Conservation (phyloP, 768 basidiomycete species). For the Tubosaeta sp. region DNA sequence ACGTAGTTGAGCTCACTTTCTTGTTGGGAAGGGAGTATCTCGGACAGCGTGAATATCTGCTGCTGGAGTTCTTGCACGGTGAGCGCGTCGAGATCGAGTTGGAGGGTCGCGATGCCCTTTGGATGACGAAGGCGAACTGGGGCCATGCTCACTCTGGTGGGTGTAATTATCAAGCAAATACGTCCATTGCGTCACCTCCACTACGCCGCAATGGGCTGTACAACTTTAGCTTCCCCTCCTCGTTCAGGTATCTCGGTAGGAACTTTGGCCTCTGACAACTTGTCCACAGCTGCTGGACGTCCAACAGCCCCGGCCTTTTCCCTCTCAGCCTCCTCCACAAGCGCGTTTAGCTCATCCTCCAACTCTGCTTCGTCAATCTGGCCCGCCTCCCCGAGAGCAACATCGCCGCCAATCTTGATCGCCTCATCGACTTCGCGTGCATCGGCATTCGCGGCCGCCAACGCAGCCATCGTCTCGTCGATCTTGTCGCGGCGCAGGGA, state of each 20-base stretch:
- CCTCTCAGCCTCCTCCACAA: slow-evolving; percentile 45
- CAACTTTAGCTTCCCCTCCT: background rate
- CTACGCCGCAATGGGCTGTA: slow-evolving; percentile 10
- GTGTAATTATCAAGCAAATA: background rate
- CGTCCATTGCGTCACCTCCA: slow-evolving; percentile 12
- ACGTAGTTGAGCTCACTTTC: slow-evolving; percentile 50
- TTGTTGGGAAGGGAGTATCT: slow-evolving; percentile 74
- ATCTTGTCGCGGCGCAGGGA: slow-evolving; percentile 73
- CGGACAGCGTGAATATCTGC: slow-evolving; percentile 58
- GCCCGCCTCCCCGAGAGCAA: slow-evolving; percentile 44
- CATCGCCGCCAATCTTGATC: slow-evolving; percentile 62
- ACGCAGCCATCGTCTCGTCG: slow-evolving; percentile 82
- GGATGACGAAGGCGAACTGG: slow-evolving; percentile 80
- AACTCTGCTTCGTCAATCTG: slow-evolving; percentile 55
- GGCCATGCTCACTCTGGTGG: slow-evolving; percentile 44
- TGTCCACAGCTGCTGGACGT: slow-evolving; percentile 16
- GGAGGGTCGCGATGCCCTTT: slow-evolving; percentile 74
- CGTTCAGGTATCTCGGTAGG: slow-evolving; percentile 9
- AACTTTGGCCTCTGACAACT: slow-evolving; percentile 17
- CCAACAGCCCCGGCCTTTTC: slow-evolving; percentile 36
- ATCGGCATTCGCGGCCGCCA: slow-evolving; percentile 79
- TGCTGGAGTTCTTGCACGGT: slow-evolving; percentile 76
- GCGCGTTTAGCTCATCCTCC: slow-evolving; percentile 58
- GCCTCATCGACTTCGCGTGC: slow-evolving; percentile 80
- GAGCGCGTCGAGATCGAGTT: slow-evolving; percentile 56